phyloP scores from a whole-genome alignment of 2,329 filamentous ascomycete species.

The Teratosphaeria destructans region DNA sequence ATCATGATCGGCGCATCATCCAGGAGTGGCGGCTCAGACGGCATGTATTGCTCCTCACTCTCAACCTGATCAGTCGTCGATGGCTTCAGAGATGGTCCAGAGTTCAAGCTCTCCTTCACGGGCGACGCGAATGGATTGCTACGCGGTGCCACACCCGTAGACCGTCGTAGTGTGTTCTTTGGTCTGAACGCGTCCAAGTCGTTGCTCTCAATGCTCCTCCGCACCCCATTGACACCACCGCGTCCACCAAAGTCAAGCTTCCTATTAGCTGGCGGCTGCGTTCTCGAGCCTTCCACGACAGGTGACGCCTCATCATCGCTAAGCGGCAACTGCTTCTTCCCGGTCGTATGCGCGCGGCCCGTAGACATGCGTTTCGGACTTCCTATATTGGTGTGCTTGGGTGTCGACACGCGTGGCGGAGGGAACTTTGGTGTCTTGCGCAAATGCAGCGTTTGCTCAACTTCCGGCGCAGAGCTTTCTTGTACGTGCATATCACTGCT shows the following conservation, averaged over 20 bases:
- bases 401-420: slow-evolving; percentile 46
- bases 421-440: slow-evolving; percentile 37
- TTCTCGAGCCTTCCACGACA: slow-evolving; percentile 5
- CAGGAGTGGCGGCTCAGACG: not conserved
- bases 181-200: slow-evolving; percentile 23
- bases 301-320: slow-evolving; percentile 2
- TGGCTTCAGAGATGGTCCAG: not conserved
- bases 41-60: not conserved
- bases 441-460: slow-evolving; percentile 31
- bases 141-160: slow-evolving; percentile 8
- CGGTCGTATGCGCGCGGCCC: slow-evolving; percentile 34
- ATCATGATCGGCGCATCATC: slow-evolving; percentile 6
- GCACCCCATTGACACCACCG: slow-evolving; percentile 13
- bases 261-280: slow-evolving; percentile 21
- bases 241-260: slow-evolving; percentile 22
- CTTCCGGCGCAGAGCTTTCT: slow-evolving; percentile 46
- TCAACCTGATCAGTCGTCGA: slow-evolving; percentile 1
- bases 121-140: slow-evolving; percentile 14
- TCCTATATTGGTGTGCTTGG: slow-evolving; percentile 50
- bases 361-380: slow-evolving; percentile 54
- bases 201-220: slow-evolving; percentile 16
- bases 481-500: slow-evolving; percentile 45
- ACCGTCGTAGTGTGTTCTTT: slow-evolving; percentile 17
- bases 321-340: slow-evolving; percentile 1
- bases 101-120: slow-evolving; percentile 1